phyloP scores from a whole-genome alignment of 345 rosid genomes.

The Acer yangbiense region DNA sequence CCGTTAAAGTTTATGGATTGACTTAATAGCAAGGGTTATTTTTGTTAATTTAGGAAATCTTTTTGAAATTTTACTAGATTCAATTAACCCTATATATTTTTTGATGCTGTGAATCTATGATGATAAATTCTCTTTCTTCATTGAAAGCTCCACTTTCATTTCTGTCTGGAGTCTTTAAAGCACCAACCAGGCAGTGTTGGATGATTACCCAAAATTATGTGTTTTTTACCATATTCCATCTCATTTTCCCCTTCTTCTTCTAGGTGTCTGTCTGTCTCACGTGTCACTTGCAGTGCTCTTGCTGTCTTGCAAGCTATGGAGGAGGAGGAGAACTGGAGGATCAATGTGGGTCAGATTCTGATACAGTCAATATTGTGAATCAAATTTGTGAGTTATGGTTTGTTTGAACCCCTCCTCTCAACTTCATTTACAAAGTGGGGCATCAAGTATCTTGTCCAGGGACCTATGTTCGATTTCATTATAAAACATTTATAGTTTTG shows the following conservation, averaged over 20 bases:
- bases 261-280: background rate
- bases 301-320: no score
- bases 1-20: no score
- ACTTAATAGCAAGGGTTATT: no score
- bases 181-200: background rate
- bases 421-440: slow-evolving; percentile 28
- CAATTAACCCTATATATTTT: no score
- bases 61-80: no score
- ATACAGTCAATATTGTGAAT: slow-evolving; percentile 29
- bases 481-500: background rate
- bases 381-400: slow-evolving; percentile 23
- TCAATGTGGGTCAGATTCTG: slow-evolving; percentile 30
- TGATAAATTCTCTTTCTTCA: slow-evolving; percentile 21
- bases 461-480: slow-evolving; percentile 38
- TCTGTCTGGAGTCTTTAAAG: slow-evolving; percentile 24
- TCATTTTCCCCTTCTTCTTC: background rate
- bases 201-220: slow-evolving; percentile 3
- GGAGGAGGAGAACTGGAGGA: background rate
- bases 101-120: slow-evolving; percentile 1
- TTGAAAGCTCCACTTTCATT: slow-evolving; percentile 28
- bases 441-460: slow-evolving; percentile 24
- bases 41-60: no score
- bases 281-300: background rate
- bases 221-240: background rate
- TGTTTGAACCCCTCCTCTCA: slow-evolving; percentile 11